phyloP scores from a whole-genome alignment of 768 basidiomycete genomes.

The Naganishia friedmannii region DNA sequence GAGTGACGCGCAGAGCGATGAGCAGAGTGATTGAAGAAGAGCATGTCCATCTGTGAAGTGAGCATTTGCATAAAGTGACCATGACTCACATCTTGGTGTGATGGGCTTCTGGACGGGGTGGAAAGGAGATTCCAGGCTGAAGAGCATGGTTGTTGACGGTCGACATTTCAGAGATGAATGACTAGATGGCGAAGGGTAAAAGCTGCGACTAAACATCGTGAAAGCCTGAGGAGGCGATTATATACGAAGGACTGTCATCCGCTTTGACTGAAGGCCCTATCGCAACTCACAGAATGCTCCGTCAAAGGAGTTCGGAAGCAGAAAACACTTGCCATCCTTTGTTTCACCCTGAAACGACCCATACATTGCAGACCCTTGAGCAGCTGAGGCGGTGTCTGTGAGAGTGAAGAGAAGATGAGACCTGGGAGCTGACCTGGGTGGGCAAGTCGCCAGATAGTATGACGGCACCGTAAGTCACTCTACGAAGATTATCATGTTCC shows the following conservation, averaged over 20 bases:
- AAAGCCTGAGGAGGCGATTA: too few relatives aligned
- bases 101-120: not conserved
- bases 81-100: not conserved
- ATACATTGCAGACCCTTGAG: not conserved
- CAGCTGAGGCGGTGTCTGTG: not conserved
- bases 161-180: not conserved
- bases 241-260: not conserved
- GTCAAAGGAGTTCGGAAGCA: slow-evolving; percentile 4
- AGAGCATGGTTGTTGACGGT: not conserved
- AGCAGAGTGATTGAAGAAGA: too few relatives aligned
- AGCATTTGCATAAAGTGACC: not conserved
- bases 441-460: not conserved
- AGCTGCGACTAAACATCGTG: not conserved
- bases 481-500: not conserved
- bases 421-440: too few relatives aligned
- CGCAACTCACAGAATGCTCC: not conserved
- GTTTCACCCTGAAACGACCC: slow-evolving; percentile 11
- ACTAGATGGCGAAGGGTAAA: not conserved
- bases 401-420: not conserved
- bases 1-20: too few relatives aligned
- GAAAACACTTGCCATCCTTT: not conserved
- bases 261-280: not conserved
- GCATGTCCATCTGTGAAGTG: not conserved
- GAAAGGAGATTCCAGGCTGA: not conserved
- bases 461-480: not conserved